Conservation (phyloP, 176 grass and related monocot genomes). For the Avena atlantica region DNA sequence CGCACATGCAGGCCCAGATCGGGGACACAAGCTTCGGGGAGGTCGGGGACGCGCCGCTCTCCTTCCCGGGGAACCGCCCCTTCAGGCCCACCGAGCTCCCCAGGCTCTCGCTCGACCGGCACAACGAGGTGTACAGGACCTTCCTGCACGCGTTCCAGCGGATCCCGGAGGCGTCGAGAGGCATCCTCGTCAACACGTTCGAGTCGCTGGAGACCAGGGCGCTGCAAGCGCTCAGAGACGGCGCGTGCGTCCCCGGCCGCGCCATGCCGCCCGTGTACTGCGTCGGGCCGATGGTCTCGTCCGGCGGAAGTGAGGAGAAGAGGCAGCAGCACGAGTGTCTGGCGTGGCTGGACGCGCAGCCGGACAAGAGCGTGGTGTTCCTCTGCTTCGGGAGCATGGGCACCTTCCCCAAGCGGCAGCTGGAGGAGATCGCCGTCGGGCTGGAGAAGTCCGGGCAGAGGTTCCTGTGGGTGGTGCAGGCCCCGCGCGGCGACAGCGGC, state of each 20-base stretch:
- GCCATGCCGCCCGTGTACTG: neutral
- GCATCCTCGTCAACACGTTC: constrained; percentile 21
- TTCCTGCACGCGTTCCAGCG: constrained; percentile 25
- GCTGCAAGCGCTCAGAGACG: neutral
- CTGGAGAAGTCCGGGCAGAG: constrained; percentile 17
- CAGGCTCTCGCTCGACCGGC: neutral
- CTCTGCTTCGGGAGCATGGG: constrained; percentile 59
- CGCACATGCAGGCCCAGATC: constrained; percentile 26
- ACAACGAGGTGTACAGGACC: constrained; percentile 19
- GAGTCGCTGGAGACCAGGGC: constrained; percentile 7
- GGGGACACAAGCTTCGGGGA: constrained; percentile 8
- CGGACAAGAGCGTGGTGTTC: constrained; percentile 47
- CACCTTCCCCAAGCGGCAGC: neutral
- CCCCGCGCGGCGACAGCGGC: neutral
- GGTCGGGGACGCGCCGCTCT: constrained; percentile 25
- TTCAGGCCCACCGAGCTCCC: constrained; percentile 23
- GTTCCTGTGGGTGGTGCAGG: constrained; percentile 27
- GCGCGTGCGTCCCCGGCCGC: neutral
- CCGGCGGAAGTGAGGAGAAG: neutral
- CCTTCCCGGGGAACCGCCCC: constrained; percentile 2
- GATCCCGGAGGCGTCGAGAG: neutral
- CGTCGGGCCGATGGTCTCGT: constrained; percentile 2
- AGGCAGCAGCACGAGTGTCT: constrained; percentile 40
- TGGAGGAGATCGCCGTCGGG: constrained; percentile 23
- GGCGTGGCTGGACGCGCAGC: constrained; percentile 51